phyloP scores from a whole-genome alignment of 2,329 filamentous ascomycete genomes.

The Corynespora cassiicola region DNA sequence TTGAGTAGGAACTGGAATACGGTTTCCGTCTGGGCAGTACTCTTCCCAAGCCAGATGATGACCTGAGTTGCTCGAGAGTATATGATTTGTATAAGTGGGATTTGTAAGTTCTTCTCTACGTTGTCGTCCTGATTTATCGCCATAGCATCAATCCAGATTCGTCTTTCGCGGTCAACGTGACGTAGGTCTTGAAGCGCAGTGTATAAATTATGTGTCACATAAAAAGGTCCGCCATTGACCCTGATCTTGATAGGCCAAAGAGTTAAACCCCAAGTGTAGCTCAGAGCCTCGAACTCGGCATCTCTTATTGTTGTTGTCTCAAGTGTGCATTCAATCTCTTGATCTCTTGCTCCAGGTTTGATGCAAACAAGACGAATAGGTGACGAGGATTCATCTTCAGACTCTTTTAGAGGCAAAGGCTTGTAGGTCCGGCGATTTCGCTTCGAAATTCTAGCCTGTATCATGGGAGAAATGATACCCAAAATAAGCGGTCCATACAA shows the following conservation, averaged over 20 bases:
- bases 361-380: too few species aligned
- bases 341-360: too few species aligned
- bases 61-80: conserved; percentile 8
- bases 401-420: too few species aligned
- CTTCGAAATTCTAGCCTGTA: too few species aligned
- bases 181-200: conserved; percentile 10
- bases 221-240: conserved; percentile 6
- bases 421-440: too few species aligned
- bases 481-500: too few species aligned
- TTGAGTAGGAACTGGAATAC: too few species aligned
- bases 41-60: conserved; percentile 15
- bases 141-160: conserved; percentile 8
- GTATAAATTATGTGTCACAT: conserved; percentile 9
- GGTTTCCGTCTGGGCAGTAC: background rate
- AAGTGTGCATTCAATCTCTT: too few species aligned
- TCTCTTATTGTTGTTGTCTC: too few species aligned
- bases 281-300: conserved; percentile 15
- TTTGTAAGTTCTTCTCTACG: conserved; percentile 10
- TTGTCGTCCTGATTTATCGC: conserved; percentile 13
- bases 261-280: conserved; percentile 13
- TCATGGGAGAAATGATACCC: too few species aligned
- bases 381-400: too few species aligned
- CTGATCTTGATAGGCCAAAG: conserved; percentile 3
- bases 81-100: conserved; percentile 18
- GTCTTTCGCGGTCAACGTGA: background rate